These are phyloP conservation scores for Thuja plicata DNA, from an alignment of 83 land plant species.

Conservation along the genomic window DNA sequence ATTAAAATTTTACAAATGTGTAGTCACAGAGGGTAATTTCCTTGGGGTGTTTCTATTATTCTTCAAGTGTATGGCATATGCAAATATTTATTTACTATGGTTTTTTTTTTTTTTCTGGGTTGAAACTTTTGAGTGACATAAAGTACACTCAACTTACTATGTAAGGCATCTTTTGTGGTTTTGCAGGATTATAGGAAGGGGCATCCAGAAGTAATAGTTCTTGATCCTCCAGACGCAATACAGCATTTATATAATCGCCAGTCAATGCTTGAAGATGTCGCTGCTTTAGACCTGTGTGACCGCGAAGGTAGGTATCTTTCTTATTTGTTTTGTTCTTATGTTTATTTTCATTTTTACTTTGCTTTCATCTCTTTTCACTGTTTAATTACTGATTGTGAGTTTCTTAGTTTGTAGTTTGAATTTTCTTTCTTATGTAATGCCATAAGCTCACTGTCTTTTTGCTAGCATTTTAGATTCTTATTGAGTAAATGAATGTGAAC, in stretches of 20 bases:
- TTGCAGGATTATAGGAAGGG: conserved; percentile 63
- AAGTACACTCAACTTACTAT: not conserved
- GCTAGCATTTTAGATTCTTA: conserved; percentile 10
- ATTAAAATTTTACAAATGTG: not conserved
- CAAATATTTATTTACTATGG: not conserved
- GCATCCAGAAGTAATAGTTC: conserved; percentile 88
- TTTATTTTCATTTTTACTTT: not conserved
- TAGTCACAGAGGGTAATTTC: not conserved
- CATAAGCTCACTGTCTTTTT: not conserved
- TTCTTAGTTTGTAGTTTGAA: not conserved
- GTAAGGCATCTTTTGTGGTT: not conserved
- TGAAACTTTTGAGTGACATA: not conserved
- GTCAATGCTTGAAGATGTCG: conserved; percentile 89
- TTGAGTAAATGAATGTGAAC: conserved; percentile 4
- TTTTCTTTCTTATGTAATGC: not conserved
- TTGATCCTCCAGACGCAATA: conserved; percentile 92
- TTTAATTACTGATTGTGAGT: not conserved
- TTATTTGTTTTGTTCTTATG: too few relatives aligned
- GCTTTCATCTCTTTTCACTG: not conserved
- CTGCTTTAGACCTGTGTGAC: conserved; percentile 62
- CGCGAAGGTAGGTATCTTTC: conserved; percentile 45
- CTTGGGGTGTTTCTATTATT: not conserved
- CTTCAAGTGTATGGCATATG: not conserved
- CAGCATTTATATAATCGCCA: conserved; percentile 83
- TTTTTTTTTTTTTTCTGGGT: not conserved